These are phyloP conservation scores for Trypanosoma caninum DNA, from an alignment of 208 protist genomes.

Conservation along the genomic window DNA sequence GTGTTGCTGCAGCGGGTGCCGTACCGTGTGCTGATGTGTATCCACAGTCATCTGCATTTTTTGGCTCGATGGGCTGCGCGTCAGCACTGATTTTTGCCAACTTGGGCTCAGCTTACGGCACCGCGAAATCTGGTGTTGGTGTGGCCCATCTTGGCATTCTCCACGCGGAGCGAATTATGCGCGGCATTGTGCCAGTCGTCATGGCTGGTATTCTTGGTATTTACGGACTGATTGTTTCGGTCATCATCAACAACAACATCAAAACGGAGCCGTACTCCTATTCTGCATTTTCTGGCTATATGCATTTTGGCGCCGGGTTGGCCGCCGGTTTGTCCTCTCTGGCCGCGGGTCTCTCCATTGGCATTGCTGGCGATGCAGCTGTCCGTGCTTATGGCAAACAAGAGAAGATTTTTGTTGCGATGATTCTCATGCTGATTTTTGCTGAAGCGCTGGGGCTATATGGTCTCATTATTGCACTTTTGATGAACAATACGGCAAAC, in stretches of 20 bases:
- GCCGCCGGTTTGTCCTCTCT: slow-evolving; percentile 94
- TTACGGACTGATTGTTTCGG: slow-evolving; percentile 99
- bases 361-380: slow-evolving; percentile 98
- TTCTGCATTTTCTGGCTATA: slow-evolving; percentile 68
- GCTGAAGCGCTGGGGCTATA: slow-evolving; percentile 98
- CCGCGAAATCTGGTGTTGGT: slow-evolving; percentile 97
- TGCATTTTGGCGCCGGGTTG: slow-evolving; percentile 91
- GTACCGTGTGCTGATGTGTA: slow-evolving; percentile 68
- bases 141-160: slow-evolving; percentile 97
- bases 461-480: slow-evolving; percentile 98
- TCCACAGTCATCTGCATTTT: slow-evolving; percentile 92
- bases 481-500: slow-evolving; percentile 89
- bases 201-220: slow-evolving; percentile 99
- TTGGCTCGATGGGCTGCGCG: slow-evolving; percentile 95
- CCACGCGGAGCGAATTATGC: slow-evolving; percentile 94
- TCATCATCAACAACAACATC: slow-evolving; percentile 95
- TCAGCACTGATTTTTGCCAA: slow-evolving; percentile 91
- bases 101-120: slow-evolving; percentile 98
- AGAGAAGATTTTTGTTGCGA: slow-evolving; percentile 98
- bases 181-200: slow-evolving; percentile 89
- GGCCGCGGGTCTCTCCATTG: slow-evolving; percentile 98
- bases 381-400: slow-evolving; percentile 91
- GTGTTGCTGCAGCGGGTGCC: slow-evolving; percentile 34
- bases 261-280: slow-evolving; percentile 66
- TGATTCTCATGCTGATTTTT: slow-evolving; percentile 99